Evolutionary conservation across 192 early-diverging fungal species (phyloP).

Genomic region (Endogone sp.): DNA sequence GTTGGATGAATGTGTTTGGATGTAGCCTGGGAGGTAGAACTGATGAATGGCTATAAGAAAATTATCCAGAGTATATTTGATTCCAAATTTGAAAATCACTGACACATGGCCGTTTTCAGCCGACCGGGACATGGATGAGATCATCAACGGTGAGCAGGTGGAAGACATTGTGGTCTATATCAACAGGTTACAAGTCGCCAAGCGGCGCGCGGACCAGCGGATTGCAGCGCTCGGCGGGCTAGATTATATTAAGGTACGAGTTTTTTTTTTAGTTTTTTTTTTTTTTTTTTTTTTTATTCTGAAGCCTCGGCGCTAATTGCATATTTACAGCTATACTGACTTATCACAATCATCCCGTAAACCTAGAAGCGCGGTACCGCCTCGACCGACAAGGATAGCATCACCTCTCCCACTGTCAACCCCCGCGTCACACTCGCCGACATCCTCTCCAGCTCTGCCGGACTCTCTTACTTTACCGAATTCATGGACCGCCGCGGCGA

Average conservation of each 20-base stretch:
- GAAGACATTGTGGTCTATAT: slow-evolving; percentile 69
- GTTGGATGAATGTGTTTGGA: background rate
- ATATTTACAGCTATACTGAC: no score
- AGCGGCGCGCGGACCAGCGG: slow-evolving; percentile 69
- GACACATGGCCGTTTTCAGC: slow-evolving; percentile 25
- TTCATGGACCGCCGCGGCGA: slow-evolving; percentile 70
- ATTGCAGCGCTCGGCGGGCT: slow-evolving; percentile 51
- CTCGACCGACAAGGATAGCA: background rate
- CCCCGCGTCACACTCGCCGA: slow-evolving; percentile 37
- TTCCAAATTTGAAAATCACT: no score
- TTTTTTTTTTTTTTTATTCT: no score
- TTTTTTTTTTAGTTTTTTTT: background rate
- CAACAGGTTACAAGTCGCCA: slow-evolving; percentile 69
- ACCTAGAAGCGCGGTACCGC: no score
- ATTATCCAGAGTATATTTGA: no score
- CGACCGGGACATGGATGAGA: slow-evolving; percentile 64
- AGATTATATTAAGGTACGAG: slow-evolving; percentile 38
- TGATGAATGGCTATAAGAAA: no score
- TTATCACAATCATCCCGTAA: background rate
- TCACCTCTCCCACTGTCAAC: background rate
- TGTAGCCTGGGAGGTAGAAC: no score
- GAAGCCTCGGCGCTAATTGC: no score
- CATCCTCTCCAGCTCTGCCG: slow-evolving; percentile 60
- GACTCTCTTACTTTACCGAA: slow-evolving; percentile 75
- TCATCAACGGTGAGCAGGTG: slow-evolving; percentile 78